phyloP scores from a whole-genome alignment of 2,329 filamentous ascomycete species.

The Lecanoromycetidae sp. region DNA sequence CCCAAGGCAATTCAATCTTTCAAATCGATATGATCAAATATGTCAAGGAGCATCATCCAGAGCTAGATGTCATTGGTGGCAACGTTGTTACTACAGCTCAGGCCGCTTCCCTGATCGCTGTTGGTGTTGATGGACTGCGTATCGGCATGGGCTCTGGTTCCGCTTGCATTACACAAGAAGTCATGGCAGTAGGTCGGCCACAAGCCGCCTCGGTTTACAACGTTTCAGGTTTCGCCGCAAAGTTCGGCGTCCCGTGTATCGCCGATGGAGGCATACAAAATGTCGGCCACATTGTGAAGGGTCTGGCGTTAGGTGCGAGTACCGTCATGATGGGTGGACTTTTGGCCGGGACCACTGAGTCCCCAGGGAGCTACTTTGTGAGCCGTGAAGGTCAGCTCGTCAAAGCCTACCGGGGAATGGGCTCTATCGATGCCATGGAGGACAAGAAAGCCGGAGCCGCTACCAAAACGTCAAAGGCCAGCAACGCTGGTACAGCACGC shows the following conservation, averaged over 20 bases:
- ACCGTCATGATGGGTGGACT: slow-evolving; percentile 99
- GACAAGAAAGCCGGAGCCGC: slow-evolving; percentile 87
- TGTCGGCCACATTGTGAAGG: slow-evolving; percentile 97
- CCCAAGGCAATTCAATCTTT: slow-evolving; percentile 97
- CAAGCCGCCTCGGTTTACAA: slow-evolving; percentile 89
- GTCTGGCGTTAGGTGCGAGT: slow-evolving; percentile 81
- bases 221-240: slow-evolving; percentile 77
- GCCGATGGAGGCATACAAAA: slow-evolving; percentile 97
- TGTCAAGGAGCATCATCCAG: slow-evolving; percentile 75
- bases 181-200: slow-evolving; percentile 96
- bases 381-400: slow-evolving; percentile 94
- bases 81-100: slow-evolving; percentile 98
- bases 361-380: slow-evolving; percentile 91
- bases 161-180: slow-evolving; percentile 97
- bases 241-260: slow-evolving; percentile 94
- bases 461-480: slow-evolving; percentile 57
- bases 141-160: slow-evolving; percentile 98
- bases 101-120: slow-evolving; percentile 80
- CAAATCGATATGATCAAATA: slow-evolving; percentile 98
- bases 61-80: slow-evolving; percentile 88
- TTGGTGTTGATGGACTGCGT: slow-evolving; percentile 87
- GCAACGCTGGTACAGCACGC: slow-evolving; percentile 87
- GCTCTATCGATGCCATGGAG: slow-evolving; percentile 97
- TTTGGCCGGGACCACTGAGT: slow-evolving; percentile 92
- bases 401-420: slow-evolving; percentile 99